Base-by-base conservation (phyloP, 768 basidiomycete species). In the Trametes maxima region DNA sequence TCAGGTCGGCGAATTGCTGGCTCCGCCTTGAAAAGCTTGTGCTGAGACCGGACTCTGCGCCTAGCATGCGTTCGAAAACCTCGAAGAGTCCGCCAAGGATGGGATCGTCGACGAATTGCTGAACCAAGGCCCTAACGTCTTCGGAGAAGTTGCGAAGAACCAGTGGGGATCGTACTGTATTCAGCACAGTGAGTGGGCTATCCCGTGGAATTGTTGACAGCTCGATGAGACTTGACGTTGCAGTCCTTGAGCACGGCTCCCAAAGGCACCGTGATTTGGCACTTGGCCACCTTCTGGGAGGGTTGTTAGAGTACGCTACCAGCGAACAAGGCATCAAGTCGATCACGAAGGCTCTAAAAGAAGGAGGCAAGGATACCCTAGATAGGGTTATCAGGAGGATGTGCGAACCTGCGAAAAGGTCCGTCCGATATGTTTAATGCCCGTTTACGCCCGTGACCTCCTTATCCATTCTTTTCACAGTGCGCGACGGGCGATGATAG, bases 131-230 rank as follows among this genome's bases (percentile, higher is more conserved):
- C 72, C 82, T 1, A 71, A 70, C 0, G 79, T 89, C 24, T 93
- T 93, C 64, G 79, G 82, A 21, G 89, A 92, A 65, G 90, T 94
- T 17, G 80, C 88, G 19, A 92, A 90, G 77, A 94, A 85, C 62
- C 92, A 94, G 70, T 94, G 92, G 92, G 92, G 92, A 12, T 88
- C 90, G 1, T 94, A 92, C 67, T 93, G 91, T 70, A 80, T 93
- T 25, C 90, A 92, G 66, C 92, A 92, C 59, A 92, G 92, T 92
- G 65, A 57, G 90, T 74, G 11, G 21, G 42, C 17, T 21, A 7
- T 50, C 19, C 5, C 10, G 5, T 36, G 11, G 2, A 40, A 1
- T 14, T 5, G 19, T 19, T 21, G 5, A 13, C 61, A 14, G 45
- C 11, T 58, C 40, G 44, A 53, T 28, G 17, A 24, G 17, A 33